These are phyloP conservation scores for Salix suchowensis DNA, from an alignment of 345 rosid species.

Conservation along the genomic window DNA sequence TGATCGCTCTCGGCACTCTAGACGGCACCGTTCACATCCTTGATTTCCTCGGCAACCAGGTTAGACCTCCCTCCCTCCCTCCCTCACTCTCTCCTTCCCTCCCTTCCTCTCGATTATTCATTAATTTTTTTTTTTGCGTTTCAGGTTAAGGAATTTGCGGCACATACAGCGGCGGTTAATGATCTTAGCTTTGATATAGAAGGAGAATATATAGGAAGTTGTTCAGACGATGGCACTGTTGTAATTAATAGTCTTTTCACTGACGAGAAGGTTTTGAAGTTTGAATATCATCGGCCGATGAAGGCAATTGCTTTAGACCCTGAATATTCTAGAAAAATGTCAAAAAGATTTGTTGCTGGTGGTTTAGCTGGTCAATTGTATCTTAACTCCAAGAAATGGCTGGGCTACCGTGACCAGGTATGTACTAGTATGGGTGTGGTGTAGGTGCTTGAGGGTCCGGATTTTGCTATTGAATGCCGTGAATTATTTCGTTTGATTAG, in stretches of 20 bases:
- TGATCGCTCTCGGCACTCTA: conserved; percentile 96
- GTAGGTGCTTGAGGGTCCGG: background rate
- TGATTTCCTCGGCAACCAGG: conserved; percentile 98
- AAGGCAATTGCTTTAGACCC: conserved; percentile 93
- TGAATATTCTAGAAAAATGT: conserved; percentile 62
- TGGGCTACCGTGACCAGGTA: conserved; percentile 89
- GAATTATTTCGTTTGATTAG: conserved; percentile 29
- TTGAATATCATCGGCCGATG: conserved; percentile 97
- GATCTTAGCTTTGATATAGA: conserved; percentile 88
- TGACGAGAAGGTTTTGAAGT: conserved; percentile 75
- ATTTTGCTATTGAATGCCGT: background rate
- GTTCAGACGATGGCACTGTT: conserved; percentile 97
- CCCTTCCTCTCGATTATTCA: background rate
- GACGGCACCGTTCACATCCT: conserved; percentile 88
- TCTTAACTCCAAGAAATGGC: conserved; percentile 85
- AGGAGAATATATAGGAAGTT: conserved; percentile 94
- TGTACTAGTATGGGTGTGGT: conserved; percentile 10
- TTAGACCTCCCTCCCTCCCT: background rate
- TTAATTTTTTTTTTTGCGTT: background rate
- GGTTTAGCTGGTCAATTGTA: conserved; percentile 94
- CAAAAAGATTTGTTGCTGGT: conserved; percentile 87
- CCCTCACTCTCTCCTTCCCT: background rate
- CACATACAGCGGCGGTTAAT: conserved; percentile 84
- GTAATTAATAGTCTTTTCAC: conserved; percentile 89
- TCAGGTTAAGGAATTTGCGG: conserved; percentile 76